Conservation (phyloP, 2,329 filamentous ascomycete species). For the Alternaria hordeiaustralica region DNA sequence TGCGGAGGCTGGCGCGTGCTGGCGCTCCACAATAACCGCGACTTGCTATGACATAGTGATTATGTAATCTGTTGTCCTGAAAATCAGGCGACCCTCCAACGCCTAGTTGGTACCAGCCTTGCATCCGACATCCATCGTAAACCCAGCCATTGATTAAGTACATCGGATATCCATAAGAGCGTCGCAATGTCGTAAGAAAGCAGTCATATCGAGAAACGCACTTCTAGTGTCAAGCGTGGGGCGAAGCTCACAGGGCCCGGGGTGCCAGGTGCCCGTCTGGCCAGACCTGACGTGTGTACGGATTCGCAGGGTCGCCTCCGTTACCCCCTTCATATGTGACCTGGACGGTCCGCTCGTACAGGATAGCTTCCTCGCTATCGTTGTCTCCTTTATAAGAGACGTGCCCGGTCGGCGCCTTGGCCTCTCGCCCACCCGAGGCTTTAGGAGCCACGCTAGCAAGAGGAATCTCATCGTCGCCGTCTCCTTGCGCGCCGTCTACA, state of each 20-base stretch:
- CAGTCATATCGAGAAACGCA: background rate
- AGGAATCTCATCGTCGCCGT: conserved; percentile 11
- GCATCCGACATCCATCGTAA: background rate
- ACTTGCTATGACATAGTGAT: background rate
- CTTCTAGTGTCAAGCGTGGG: background rate
- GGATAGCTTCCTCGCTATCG: conserved; percentile 27
- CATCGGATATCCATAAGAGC: background rate
- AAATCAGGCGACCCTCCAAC: background rate
- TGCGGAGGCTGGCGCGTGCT: background rate
- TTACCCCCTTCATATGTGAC: conserved; percentile 18
- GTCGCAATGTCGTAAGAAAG: background rate
- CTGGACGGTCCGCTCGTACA: conserved; percentile 26
- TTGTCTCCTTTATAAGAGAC: conserved; percentile 9
- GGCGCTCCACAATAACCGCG: background rate
- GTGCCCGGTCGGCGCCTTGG: background rate
- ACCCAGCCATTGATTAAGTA: background rate
- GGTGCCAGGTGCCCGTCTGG: background rate
- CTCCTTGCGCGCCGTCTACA: conserved; percentile 6
- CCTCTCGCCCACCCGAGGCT: background rate
- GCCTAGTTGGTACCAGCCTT: background rate
- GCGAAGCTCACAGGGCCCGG: background rate
- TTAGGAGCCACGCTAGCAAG: background rate
- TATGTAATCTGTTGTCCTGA: background rate
- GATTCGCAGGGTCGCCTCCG: background rate
- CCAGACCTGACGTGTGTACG: background rate